Conservation (phyloP, 208 protist genomes). For the Leishmania mexicana region DNA sequence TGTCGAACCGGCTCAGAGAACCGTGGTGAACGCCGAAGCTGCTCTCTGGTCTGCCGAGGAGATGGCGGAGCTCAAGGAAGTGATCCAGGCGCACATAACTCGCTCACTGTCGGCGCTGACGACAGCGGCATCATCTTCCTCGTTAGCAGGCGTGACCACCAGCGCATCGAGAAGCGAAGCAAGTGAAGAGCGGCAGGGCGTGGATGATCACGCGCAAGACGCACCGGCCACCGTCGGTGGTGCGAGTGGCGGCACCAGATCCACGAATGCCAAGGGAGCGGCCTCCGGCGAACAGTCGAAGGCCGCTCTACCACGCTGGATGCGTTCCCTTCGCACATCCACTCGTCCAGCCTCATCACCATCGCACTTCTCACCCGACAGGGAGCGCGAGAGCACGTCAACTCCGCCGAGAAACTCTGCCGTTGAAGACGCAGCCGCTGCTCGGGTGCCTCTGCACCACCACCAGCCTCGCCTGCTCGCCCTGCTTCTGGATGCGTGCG, state of each 20-base stretch:
- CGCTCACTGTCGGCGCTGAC: not conserved
- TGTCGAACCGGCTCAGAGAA: not conserved
- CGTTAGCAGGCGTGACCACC: not conserved
- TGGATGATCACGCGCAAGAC: not conserved
- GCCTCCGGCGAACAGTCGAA: not conserved
- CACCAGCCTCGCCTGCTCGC: constrained; percentile 2
- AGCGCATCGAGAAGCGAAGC: not conserved
- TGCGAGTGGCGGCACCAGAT: not conserved
- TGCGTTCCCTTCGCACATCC: not conserved
- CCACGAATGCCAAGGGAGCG: not conserved
- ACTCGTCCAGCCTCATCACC: not conserved
- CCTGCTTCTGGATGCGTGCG: constrained; percentile 21
- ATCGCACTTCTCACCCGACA: not conserved
- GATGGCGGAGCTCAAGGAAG: constrained; percentile 17
- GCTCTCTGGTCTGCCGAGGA: constrained; percentile 3
- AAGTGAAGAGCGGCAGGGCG: not conserved
- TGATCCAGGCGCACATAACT: not conserved
- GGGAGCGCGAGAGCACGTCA: not conserved
- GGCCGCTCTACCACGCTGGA: constrained; percentile 8
- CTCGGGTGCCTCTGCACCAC: not conserved
- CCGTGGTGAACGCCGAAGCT: not conserved
- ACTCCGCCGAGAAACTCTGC: not conserved
- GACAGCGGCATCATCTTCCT: not conserved
- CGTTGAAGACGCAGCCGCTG: not conserved
- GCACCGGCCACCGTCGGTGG: not conserved